Conservation (phyloP, 371 early-diverging fungal species). For the Mucor velutinosus region DNA sequence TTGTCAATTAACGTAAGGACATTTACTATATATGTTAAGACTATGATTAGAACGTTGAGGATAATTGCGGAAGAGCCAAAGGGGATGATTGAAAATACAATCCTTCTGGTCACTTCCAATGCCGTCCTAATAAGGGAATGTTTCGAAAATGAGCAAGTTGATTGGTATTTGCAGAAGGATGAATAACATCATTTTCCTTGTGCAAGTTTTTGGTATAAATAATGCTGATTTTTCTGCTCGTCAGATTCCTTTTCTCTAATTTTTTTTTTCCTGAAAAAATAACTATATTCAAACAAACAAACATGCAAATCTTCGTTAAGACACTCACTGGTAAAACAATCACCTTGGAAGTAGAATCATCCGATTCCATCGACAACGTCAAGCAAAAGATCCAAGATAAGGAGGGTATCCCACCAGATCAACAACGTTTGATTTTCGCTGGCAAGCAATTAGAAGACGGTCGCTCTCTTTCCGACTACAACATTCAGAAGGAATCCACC, state of each 20-base stretch:
- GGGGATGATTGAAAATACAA: not conserved
- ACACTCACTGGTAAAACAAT: conserved; percentile 84
- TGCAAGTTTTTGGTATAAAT: not conserved
- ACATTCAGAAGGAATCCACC: conserved; percentile 92
- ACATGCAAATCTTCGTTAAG: conserved; percentile 79
- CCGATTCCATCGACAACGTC: conserved; percentile 96
- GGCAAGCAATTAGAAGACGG: conserved; percentile 94
- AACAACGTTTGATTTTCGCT: conserved; percentile 98
- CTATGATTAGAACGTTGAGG: not conserved
- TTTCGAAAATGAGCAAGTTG: conserved; percentile 7
- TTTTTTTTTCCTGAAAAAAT: not conserved
- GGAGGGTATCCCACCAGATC: conserved; percentile 98
- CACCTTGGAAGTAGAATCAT: conserved; percentile 92
- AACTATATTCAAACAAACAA: not conserved
- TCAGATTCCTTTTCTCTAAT: not conserved
- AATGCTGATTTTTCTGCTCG: not conserved
- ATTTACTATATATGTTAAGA: not conserved
- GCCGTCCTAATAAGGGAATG: conserved; percentile 4
- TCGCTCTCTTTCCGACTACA: conserved; percentile 70
- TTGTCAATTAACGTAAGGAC: not conserved
- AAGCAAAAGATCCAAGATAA: conserved; percentile 98
- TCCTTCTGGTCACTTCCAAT: conserved; percentile 9
- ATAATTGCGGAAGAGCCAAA: not conserved
- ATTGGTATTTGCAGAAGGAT: conserved; percentile 15
- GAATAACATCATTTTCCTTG: conserved; percentile 11